Evolutionary conservation across 1,139 yeast genomes (phyloP), one percentile per base, ranked within the genome.

Genomic region (Saccharomyces pastorianus): DNA sequence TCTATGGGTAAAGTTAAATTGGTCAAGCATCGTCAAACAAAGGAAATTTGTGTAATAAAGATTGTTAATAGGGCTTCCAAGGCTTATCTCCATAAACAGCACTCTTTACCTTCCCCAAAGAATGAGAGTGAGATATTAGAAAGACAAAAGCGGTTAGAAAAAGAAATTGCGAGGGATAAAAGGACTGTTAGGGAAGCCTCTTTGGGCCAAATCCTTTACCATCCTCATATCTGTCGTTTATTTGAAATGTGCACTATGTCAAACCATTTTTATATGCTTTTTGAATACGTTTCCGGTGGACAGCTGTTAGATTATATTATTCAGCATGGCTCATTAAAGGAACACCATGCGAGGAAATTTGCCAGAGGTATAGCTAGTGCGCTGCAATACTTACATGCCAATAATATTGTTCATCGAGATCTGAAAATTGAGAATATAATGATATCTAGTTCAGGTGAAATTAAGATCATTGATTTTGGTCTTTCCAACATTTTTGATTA

Each of bases 1-100:
- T 88, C 96, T 1, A 93, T 95, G 99, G 99, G 99, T 55, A 95
- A 93, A 70, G 99, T 93, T 52, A 95, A 95, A 71, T 76, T 93
- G 49, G 98, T 98, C 2, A 85, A 83, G 64, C 96, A 91, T 72
- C 81, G 87, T 60, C 70, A 82, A 46, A 88, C 96, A 1, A 81
- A 81, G 53, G 96, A 90, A 67, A 77, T 87, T 28, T 90, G 96
- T 71, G 98, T 93, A 0, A 87, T 87, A 25, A 87, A 87, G 66
- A 87, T 87, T 56, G 89, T 87, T 38, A 90, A 91, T 8, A 72
- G 93, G 60, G 93, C 95, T 4, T 84, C 91, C 2, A 84, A 84
- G 63, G 75, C 85, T 13, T 86, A 85, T 71, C 83, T 84, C 61
- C 78, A 95, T 61, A 90, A 90, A 47, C 93, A 86, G 67, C 81